Evolutionary conservation across 208 protist species (phyloP).

Genomic region (Wallacemonas sp.): DNA sequence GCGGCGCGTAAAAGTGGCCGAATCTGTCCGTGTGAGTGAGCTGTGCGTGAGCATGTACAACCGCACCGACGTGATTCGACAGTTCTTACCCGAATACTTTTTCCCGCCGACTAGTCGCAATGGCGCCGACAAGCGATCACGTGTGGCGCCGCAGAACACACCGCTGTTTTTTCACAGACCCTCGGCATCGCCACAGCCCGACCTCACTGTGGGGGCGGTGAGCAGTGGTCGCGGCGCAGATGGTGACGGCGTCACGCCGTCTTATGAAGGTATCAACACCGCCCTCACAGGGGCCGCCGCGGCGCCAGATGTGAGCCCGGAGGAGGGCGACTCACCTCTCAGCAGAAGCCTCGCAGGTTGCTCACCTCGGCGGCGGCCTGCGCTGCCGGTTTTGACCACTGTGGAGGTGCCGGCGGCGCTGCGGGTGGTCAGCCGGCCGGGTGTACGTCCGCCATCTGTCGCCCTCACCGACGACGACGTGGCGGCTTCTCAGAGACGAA

Average conservation of each 20-base stretch:
- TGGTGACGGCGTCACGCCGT: no score
- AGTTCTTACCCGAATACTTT: slow-evolving; percentile 20
- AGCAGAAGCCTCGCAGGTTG: not conserved
- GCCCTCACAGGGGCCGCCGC: no score
- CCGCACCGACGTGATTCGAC: slow-evolving; percentile 12
- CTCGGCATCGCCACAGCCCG: no score
- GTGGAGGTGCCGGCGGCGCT: slow-evolving; percentile 11
- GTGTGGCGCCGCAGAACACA: no score
- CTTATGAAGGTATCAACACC: no score
- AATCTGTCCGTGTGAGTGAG: not conserved
- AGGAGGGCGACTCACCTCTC: not conserved
- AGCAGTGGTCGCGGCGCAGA: no score
- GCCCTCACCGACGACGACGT: not conserved
- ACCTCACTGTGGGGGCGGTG: no score
- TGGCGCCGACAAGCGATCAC: no score
- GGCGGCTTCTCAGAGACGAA: no score
- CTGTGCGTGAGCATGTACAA: slow-evolving; percentile 8
- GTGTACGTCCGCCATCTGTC: not conserved
- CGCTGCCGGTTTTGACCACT: not conserved
- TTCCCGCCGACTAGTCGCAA: not conserved
- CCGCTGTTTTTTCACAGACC: no score
- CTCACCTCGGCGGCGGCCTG: not conserved
- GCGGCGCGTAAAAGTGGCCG: slow-evolving; percentile 5
- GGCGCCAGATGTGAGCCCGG: no score
- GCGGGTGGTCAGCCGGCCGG: slow-evolving; percentile 6